These are phyloP conservation scores for Allium fistulosum DNA, from an alignment of 106 monocot species.

Conservation along the genomic window DNA sequence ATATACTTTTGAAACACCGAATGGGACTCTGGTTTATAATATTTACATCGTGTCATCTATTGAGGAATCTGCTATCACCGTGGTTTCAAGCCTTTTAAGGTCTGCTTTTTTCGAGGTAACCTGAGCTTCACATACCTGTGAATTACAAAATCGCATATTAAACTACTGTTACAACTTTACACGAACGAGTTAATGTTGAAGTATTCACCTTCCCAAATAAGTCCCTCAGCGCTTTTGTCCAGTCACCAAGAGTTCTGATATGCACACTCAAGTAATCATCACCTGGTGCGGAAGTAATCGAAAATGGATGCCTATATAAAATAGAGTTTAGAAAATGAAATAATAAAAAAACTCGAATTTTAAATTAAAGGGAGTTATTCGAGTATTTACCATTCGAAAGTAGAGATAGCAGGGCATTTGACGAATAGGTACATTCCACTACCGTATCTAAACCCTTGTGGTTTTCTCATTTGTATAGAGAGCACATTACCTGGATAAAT, in stretches of 20 bases:
- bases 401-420: constrained; percentile 88
- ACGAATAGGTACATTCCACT: constrained; percentile 97
- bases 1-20: too few relatives aligned
- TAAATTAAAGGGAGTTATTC: background rate
- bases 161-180: too few relatives aligned
- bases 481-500: constrained; percentile 94
- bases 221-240: constrained; percentile 76
- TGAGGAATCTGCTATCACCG: constrained; percentile 62
- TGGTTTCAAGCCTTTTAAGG: constrained; percentile 79
- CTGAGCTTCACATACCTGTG: constrained; percentile 34
- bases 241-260: constrained; percentile 90
- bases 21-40: background rate
- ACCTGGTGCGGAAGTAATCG: constrained; percentile 92
- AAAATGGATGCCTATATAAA: constrained; percentile 81
- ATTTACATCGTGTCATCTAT: constrained; percentile 48
- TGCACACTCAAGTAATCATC: constrained; percentile 85
- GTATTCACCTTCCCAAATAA: constrained; percentile 74
- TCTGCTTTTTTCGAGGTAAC: constrained; percentile 26
- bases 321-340: background rate
- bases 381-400: constrained; percentile 75
- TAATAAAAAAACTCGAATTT: background rate
- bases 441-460: constrained; percentile 81
- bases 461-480: constrained; percentile 88
- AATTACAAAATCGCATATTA: background rate
- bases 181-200: too few relatives aligned